Evolutionary conservation across 2,329 filamentous ascomycete species (phyloP).

Genomic region (Exophiala xenobiotica): DNA sequence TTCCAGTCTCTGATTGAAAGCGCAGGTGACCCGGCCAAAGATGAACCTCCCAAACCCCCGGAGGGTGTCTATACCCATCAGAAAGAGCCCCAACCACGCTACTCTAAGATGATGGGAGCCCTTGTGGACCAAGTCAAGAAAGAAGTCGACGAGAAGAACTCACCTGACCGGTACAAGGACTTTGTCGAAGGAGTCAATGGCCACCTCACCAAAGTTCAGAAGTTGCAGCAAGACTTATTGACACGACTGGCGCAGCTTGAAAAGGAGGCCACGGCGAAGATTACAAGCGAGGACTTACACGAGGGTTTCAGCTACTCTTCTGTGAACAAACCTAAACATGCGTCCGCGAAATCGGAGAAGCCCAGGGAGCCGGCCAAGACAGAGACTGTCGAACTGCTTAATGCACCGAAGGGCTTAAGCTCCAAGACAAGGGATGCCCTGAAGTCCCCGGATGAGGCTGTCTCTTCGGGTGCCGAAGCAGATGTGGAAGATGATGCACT

Average conservation of each 20-base stretch:
- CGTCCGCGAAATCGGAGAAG: slow-evolving; percentile 40
- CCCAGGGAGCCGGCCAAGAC: slow-evolving; percentile 19
- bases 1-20: slow-evolving; percentile 88
- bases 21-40: slow-evolving; percentile 66
- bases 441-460: slow-evolving; percentile 42
- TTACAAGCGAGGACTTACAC: slow-evolving; percentile 86
- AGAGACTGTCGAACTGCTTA: slow-evolving; percentile 68
- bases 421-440: slow-evolving; percentile 37
- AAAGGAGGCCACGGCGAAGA: slow-evolving; percentile 81
- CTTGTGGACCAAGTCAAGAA: slow-evolving; percentile 91
- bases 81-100: slow-evolving; percentile 70
- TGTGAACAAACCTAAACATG: slow-evolving; percentile 61
- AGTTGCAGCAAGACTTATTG: slow-evolving; percentile 72
- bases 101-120: slow-evolving; percentile 98
- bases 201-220: slow-evolving; percentile 75
- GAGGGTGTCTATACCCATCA: slow-evolving; percentile 75
- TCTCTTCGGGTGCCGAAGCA: slow-evolving; percentile 60
- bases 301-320: slow-evolving; percentile 88
- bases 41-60: slow-evolving; percentile 73
- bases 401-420: slow-evolving; percentile 43
- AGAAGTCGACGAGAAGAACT: slow-evolving; percentile 73
- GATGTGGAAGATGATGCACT: slow-evolving; percentile 56
- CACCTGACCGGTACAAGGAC: slow-evolving; percentile 65
- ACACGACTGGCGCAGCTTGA: slow-evolving; percentile 77
- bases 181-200: slow-evolving; percentile 76